Percentiles rank a stretch among this genome's conserved stretches.
phyloP scores from a whole-genome alignment of 2,329 filamentous ascomycete species.

The Venturia asperata region DNA sequence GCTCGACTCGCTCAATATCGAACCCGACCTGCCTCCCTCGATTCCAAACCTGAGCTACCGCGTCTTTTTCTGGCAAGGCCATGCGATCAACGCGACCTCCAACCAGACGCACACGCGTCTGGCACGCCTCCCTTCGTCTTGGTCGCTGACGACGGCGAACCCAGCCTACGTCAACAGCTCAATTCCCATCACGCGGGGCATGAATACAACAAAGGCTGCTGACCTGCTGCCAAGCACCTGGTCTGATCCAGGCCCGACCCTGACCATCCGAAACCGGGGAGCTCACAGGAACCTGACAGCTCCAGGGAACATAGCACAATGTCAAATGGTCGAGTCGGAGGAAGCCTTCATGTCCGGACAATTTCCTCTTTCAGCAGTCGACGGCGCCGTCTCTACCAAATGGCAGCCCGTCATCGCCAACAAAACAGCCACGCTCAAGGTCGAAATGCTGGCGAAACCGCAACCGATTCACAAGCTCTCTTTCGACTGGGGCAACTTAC shows the following conservation, averaged over 20 bases:
- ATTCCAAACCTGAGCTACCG: slow-evolving; percentile 54
- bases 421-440: slow-evolving; percentile 47
- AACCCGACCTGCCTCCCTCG: slow-evolving; percentile 59
- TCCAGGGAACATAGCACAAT: slow-evolving; percentile 58
- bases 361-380: slow-evolving; percentile 60
- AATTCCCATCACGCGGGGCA: slow-evolving; percentile 48
- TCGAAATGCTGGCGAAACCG: slow-evolving; percentile 40
- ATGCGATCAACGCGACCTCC: slow-evolving; percentile 53
- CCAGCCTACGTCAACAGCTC: slow-evolving; percentile 44
- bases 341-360: slow-evolving; percentile 53
- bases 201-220: neutral
- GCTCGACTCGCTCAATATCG: slow-evolving; percentile 53
- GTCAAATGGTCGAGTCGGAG: slow-evolving; percentile 46
- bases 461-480: slow-evolving; percentile 43
- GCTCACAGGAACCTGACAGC: slow-evolving; percentile 49
- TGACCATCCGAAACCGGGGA: slow-evolving; percentile 53
- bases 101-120: slow-evolving; percentile 60
- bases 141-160: slow-evolving; percentile 47
- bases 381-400: slow-evolving; percentile 58
- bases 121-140: slow-evolving; percentile 40
- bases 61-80: slow-evolving; percentile 60
- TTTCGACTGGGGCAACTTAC: slow-evolving; percentile 55
- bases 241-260: slow-evolving; percentile 36
- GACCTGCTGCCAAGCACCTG: slow-evolving; percentile 40
- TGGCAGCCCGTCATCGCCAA: slow-evolving; percentile 56